Evolutionary conservation across 2,329 filamentous ascomycete species (phyloP), one percentile per base, ranked within the genome.

Genomic region (Trichoderma citrinoviride): DNA sequence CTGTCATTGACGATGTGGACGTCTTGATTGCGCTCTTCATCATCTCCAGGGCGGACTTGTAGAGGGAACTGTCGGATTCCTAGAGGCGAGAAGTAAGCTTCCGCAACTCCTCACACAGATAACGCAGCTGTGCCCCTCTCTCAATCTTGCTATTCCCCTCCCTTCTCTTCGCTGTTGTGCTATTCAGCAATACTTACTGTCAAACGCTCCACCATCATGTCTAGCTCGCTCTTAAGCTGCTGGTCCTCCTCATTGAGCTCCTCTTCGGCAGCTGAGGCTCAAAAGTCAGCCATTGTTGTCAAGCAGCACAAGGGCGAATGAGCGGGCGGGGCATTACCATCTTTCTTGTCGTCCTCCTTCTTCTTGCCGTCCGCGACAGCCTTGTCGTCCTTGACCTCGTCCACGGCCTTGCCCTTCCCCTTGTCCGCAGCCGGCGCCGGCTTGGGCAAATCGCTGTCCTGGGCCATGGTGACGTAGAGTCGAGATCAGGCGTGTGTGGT

Each of bases 1-100:
- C 95, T 55, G 95, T 99, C 95, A 99, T 99, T 52, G 96, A 99
- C 66, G 93, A 98, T 70, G 95, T 99, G 66, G 95, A 97, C 64
- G 95, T 99, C 83, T 97, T 98, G 84, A 99, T 99, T 76, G 92
- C 96, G 74, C 89, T 92, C 83, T 97, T 98, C 87, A 99, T 97
- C 71, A 93, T 90, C 79, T 98, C 93, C 71, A 99, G 83, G 62
- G 95, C 91, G 66, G 93, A 87, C 77, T 93, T 94, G 83, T 98
- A 97, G 71, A 98, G 90, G 66, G 87, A 88, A 70, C 85, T 84
- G 80, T 98, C 91, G 70, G 90, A 85, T 82, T 98, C 95, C 92
- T 96, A 73, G 3, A 67, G 25, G n/a, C 25, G 10, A 62, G 17
- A 17, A 15, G 27, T 54, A 8, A 62, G 40, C 49, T 53, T 62